These are phyloP conservation scores for Tilletia indica DNA, from an alignment of 1,284 basidiomycete genomes.

Conservation along the genomic window DNA sequence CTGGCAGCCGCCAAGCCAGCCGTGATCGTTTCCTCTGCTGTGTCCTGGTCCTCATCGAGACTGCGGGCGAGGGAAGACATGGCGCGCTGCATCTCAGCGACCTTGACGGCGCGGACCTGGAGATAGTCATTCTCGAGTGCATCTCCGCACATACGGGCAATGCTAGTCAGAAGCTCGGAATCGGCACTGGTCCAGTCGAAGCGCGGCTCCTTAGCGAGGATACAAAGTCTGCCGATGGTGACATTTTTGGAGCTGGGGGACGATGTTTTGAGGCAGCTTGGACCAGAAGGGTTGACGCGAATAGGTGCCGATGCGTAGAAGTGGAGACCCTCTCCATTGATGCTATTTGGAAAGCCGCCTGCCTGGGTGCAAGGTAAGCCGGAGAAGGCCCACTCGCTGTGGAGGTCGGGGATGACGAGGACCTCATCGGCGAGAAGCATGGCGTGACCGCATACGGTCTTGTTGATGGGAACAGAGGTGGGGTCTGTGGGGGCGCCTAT, in stretches of 20 bases:
- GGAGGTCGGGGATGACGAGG: conserved; percentile 32
- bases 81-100: conserved; percentile 33
- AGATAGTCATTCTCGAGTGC: conserved; percentile 39
- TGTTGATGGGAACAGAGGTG: conserved; percentile 21
- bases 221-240: conserved; percentile 39
- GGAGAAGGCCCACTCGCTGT: conserved; percentile 39
- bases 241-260: conserved; percentile 20
- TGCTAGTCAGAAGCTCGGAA: conserved; percentile 32
- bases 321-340: conserved; percentile 28
- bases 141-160: conserved; percentile 39
- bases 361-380: conserved; percentile 28
- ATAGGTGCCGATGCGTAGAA: conserved; percentile 45
- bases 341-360: conserved; percentile 27
- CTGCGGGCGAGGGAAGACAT: conserved; percentile 28
- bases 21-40: not conserved
- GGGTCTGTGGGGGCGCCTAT: conserved; percentile 26
- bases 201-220: conserved; percentile 35
- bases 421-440: conserved; percentile 40
- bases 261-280: conserved; percentile 17
- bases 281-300: not conserved
- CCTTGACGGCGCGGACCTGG: conserved; percentile 28
- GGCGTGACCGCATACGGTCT: conserved; percentile 38
- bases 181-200: conserved; percentile 31
- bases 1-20: not conserved
- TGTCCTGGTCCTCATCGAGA: conserved; percentile 24